These are phyloP conservation scores for Pulicaria dysenterica DNA, from an alignment of 129 eudicot species.

Conservation along the genomic window DNA sequence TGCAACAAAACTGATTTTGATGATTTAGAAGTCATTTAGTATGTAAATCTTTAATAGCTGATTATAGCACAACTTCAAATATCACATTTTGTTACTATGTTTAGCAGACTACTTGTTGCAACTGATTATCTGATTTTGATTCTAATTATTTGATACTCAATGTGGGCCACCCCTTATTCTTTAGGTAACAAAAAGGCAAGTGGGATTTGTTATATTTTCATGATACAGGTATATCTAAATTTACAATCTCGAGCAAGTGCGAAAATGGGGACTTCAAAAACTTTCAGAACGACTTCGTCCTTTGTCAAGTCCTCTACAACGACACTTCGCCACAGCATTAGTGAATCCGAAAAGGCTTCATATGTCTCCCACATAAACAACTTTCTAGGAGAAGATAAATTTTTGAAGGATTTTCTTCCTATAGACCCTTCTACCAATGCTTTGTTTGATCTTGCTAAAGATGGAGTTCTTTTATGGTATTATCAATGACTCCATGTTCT, in stretches of 20 bases:
- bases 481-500: background rate
- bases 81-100: too few relatives aligned
- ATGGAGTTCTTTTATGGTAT: conserved; percentile 71
- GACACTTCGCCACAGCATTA: conserved; percentile 57
- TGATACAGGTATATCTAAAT: conserved; percentile 48
- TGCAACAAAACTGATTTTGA: background rate
- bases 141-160: background rate
- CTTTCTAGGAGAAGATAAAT: conserved; percentile 62
- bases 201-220: background rate
- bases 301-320: conserved; percentile 64
- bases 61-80: too few relatives aligned
- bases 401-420: conserved; percentile 59
- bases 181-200: background rate
- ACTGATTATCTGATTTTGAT: too few relatives aligned
- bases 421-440: conserved; percentile 52
- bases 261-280: conserved; percentile 48
- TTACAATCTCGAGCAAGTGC: conserved; percentile 50
- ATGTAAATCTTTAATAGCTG: background rate
- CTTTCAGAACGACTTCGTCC: conserved; percentile 50
- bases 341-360: conserved; percentile 60
- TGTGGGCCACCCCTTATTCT: background rate
- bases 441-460: conserved; percentile 54
- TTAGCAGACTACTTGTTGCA: background rate
- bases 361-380: conserved; percentile 65
- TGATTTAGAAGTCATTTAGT: background rate